Percentiles rank a stretch among this genome's conserved stretches.
phyloP scores from a whole-genome alignment of 2,329 filamentous ascomycete species.

The Aspergillus versicolor region DNA sequence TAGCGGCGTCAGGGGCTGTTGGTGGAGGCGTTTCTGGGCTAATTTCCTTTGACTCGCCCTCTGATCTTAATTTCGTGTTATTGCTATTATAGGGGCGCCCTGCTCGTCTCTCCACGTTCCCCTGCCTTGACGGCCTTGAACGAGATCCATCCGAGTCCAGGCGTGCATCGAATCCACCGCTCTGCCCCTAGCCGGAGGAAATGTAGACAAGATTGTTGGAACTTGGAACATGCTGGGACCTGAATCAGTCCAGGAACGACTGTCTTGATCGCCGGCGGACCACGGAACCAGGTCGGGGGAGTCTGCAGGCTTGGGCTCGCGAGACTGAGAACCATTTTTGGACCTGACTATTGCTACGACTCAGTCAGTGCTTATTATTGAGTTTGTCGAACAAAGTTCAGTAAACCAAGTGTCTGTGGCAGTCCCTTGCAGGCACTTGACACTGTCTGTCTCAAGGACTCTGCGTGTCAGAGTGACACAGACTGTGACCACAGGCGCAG shows the following conservation, averaged over 20 bases:
- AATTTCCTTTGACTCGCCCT: conserved; percentile 8
- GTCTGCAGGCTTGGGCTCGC: no score
- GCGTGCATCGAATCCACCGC: background rate
- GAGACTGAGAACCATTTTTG: background rate
- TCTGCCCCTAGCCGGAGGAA: no score
- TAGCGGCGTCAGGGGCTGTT: background rate
- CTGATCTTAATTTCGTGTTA: background rate
- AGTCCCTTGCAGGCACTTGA: background rate
- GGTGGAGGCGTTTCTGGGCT: conserved; percentile 3
- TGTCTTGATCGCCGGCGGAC: background rate
- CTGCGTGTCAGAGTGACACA: background rate
- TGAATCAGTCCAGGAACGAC: background rate
- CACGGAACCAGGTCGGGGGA: background rate
- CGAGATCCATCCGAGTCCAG: background rate
- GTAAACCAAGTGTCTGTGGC: background rate
- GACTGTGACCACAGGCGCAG: background rate
- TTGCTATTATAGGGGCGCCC: background rate
- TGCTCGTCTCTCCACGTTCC: background rate
- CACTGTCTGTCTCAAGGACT: background rate
- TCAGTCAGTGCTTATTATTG: background rate
- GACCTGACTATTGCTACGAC: background rate
- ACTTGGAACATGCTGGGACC: no score
- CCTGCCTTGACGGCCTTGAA: background rate
- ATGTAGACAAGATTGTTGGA: no score
- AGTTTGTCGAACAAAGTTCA: background rate